Conservation (phyloP, 495 filamentous ascomycete species). For the Rhizodiscina lignyota region DNA sequence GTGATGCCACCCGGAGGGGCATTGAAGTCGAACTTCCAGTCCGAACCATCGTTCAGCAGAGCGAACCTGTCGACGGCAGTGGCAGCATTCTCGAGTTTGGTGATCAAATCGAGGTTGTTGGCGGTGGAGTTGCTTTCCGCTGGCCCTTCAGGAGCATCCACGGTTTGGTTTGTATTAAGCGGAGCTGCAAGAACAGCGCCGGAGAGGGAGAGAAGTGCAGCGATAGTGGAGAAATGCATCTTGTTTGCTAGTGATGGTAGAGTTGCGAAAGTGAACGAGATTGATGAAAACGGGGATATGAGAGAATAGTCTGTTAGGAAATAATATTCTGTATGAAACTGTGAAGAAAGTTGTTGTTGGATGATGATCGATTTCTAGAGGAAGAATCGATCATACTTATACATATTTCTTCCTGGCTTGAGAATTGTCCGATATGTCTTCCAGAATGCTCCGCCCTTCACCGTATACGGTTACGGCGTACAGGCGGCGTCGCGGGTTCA, state of each 20-base stretch:
- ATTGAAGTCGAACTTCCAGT: slow-evolving; percentile 16
- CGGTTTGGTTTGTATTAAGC: background rate
- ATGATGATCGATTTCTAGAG: no score
- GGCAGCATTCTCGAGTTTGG: slow-evolving; percentile 2
- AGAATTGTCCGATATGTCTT: no score
- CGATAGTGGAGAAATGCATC: slow-evolving; percentile 8
- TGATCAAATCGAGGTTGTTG: background rate
- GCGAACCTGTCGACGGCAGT: slow-evolving; percentile 12
- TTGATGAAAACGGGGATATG: background rate
- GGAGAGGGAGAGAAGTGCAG: slow-evolving; percentile 7
- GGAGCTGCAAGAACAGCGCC: slow-evolving; percentile 3
- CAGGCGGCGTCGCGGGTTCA: no score
- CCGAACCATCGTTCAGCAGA: slow-evolving; percentile 7
- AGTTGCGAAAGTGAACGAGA: slow-evolving; percentile 5
- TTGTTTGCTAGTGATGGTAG: slow-evolving; percentile 6
- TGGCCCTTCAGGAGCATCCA: background rate
- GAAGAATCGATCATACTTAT: no score
- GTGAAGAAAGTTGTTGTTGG: no score
- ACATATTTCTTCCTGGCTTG: no score
- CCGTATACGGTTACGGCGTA: no score
- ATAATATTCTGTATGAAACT: no score
- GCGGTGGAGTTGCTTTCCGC: background rate
- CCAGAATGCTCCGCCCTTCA: no score
- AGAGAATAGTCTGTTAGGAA: no score
- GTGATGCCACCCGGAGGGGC: slow-evolving; percentile 1